Base-by-base conservation (phyloP, 1,284 basidiomycete genomes). In the Cystobasidium sp. region DNA sequence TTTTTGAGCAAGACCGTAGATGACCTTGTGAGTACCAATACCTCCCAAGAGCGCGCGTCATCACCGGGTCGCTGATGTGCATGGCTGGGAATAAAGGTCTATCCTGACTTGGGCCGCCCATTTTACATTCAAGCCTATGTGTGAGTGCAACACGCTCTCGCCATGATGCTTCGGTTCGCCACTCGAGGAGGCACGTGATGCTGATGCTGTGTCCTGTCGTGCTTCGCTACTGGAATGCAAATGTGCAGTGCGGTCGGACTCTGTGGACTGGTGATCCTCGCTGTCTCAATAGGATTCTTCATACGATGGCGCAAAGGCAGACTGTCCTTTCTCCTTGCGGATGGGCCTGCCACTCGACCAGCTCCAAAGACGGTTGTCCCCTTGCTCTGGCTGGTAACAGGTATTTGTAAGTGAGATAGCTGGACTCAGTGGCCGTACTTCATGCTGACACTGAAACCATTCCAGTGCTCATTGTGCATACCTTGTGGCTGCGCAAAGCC, bases 51-150 rank as follows among this genome's bases (percentile, higher is more conserved):
- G 39, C 22, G 31, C 31, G 31, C 31, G 31, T 31, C 31, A 5
- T 31, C 31, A 31, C 31, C 1, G 1, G 31, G 31, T 31, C 31
- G 31, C 31, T 31, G 31, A 31, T 31, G 5, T 31, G 31, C 5
- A 31, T 6, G 55, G 24, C 10, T 16, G 7, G 10, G 4, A 16
- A 5, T 8, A 46, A 37, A 62, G 59, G 59, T 62, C 59, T 62
- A 62, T 62, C 59, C 59, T 7, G 41, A 46, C 20, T 62, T 62
- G 14, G 59, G 59, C 16, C 8, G 39, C 7, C 24, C 41, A 1
- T 62, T 62, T 16, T 20, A 12, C 6, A 39, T 62, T 62, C 59
- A 62, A 22, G 59, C 39, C 12, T 62, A 62, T 41, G 24, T 62
- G 59, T 62, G 59, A 47, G 59, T 63, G 16, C 46, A n/a, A n/a